Evolutionary conservation across 495 filamentous ascomycete species (phyloP).

Genomic region (Poronia punctata): DNA sequence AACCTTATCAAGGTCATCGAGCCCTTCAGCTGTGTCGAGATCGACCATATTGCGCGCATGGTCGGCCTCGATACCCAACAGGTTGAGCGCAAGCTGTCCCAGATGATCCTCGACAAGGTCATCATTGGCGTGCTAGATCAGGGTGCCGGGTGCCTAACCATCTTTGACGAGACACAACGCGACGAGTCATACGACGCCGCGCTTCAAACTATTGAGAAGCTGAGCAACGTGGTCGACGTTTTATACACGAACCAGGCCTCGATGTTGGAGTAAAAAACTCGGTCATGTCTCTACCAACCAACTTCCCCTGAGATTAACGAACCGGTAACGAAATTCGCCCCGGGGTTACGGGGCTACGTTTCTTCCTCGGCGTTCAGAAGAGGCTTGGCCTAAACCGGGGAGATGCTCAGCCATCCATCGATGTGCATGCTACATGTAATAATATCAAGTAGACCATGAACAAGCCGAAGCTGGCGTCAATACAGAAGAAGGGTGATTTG

Average conservation of each 20-base stretch:
- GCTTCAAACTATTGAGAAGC: slow-evolving; percentile 89
- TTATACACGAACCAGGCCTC: slow-evolving; percentile 97
- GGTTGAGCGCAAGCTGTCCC: slow-evolving; percentile 93
- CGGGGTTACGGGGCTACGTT: background rate
- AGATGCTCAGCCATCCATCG: background rate
- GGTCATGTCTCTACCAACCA: background rate
- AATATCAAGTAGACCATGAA: slow-evolving; percentile 10
- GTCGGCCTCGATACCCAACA: slow-evolving; percentile 93
- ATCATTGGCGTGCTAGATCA: slow-evolving; percentile 97
- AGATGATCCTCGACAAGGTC: slow-evolving; percentile 99
- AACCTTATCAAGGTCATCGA: slow-evolving; percentile 99
- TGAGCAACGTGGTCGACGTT: slow-evolving; percentile 95
- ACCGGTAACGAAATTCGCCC: too few relatives aligned
- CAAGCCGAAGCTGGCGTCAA: background rate
- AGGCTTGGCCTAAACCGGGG: background rate
- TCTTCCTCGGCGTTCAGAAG: background rate
- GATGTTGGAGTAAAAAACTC: slow-evolving; percentile 64
- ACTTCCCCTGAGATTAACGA: too few relatives aligned
- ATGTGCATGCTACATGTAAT: slow-evolving; percentile 9
- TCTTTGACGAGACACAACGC: slow-evolving; percentile 88
- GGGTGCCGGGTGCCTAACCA: slow-evolving; percentile 92
- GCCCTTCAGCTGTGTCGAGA: slow-evolving; percentile 93
- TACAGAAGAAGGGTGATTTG: slow-evolving; percentile 1
- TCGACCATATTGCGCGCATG: slow-evolving; percentile 93
- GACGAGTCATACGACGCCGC: slow-evolving; percentile 94